These are phyloP conservation scores for Atkinsonella texensis DNA, from an alignment of 2,329 filamentous ascomycete species.

Conservation along the genomic window DNA sequence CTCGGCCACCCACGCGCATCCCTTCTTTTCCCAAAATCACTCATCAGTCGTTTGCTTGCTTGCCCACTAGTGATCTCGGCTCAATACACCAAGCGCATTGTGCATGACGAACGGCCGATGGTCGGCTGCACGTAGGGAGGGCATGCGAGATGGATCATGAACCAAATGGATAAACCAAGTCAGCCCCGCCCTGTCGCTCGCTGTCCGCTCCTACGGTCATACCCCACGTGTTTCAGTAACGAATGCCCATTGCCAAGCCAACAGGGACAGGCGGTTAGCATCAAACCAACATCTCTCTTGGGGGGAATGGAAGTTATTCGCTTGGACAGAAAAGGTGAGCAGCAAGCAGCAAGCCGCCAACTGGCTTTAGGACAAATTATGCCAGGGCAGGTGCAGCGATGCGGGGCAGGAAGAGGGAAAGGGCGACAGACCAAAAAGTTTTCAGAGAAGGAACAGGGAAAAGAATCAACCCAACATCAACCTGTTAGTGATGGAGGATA, in stretches of 20 bases:
- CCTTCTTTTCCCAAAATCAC: not conserved
- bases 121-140: too few relatives aligned
- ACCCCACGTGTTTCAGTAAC: constrained; percentile 12
- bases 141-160: not conserved
- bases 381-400: not conserved
- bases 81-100: not conserved
- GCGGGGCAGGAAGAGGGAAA: not conserved
- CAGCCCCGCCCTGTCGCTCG: not conserved
- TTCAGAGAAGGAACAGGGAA: too few relatives aligned
- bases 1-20: not conserved
- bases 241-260: constrained; percentile 16
- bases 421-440: not conserved
- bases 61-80: not conserved
- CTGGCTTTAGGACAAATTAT: not conserved
- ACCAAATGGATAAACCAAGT: not conserved
- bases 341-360: too few relatives aligned
- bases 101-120: not conserved
- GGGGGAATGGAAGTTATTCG: not conserved
- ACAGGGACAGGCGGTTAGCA: constrained; percentile 1
- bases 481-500: too few relatives aligned
- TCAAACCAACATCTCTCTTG: not conserved
- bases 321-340: not conserved
- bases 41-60: not conserved
- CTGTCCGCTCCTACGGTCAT: not conserved
- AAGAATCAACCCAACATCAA: not conserved